Evolutionary conservation across 2,329 filamentous ascomycete genomes (phyloP).

Genomic region (Sporothrix curviconia): DNA sequence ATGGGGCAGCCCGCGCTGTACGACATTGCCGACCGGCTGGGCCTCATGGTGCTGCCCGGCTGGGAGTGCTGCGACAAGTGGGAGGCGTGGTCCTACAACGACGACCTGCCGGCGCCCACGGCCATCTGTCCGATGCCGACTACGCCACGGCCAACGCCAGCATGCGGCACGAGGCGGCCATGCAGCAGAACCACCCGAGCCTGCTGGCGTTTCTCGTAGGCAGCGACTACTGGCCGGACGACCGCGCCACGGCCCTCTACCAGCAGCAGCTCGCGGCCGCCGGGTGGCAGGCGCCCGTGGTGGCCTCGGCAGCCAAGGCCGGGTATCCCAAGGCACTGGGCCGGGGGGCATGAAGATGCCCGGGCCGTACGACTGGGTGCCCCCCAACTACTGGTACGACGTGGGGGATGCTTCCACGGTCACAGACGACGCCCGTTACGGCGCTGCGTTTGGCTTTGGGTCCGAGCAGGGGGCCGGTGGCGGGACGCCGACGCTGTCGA

Average conservation of each 20-base stretch:
- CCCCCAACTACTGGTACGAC: constrained; percentile 59
- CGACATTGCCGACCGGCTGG: constrained; percentile 50
- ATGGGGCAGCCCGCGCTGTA: constrained; percentile 58
- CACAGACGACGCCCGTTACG: constrained; percentile 32
- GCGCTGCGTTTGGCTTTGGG: constrained; percentile 57
- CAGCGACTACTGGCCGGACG: constrained; percentile 58
- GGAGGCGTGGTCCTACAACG: constrained; percentile 58
- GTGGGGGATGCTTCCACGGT: constrained; percentile 24
- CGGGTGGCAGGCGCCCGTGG: constrained; percentile 51
- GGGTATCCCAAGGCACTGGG: constrained; percentile 45
- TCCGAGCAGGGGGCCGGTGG: constrained; percentile 57
- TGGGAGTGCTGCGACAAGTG: constrained; percentile 66
- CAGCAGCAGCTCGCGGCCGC: constrained; percentile 41
- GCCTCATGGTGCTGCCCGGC: constrained; percentile 55
- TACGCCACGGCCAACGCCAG: constrained; percentile 48
- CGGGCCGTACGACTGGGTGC: constrained; percentile 60
- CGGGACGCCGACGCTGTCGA: constrained; percentile 52
- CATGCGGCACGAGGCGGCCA: constrained; percentile 53
- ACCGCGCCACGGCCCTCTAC: constrained; percentile 48
- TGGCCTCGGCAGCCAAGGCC: constrained; percentile 50
- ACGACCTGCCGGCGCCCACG: constrained; percentile 37
- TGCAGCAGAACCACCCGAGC: constrained; percentile 55
- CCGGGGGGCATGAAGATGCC: constrained; percentile 60
- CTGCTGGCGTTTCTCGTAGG: constrained; percentile 53
- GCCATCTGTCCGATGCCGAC: constrained; percentile 42